Base-by-base conservation (phyloP, 805 yeast species). In the Candida hispaniensis region DNA sequence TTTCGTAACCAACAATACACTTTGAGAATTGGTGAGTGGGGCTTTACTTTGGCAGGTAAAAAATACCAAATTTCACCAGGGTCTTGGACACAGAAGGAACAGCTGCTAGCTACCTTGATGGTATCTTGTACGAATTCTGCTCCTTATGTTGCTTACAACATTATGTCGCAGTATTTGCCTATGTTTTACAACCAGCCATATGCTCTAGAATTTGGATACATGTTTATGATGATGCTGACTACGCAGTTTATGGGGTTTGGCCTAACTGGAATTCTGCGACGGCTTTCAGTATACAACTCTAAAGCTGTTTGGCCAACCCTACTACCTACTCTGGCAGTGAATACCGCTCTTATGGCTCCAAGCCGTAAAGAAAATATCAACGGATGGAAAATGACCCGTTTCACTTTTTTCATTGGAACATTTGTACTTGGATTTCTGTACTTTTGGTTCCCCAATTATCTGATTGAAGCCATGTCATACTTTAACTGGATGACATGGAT, bases 401-500 rank as follows among this genome's bases (percentile, higher is more conserved):
- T 63, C 45, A 56, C 52, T 36, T 67, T 72, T 44, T 75, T 75
- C 54, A 41, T 60, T 18, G 34, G 58, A 20, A 61, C 60, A 2
- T 60, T 70, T 34, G 32, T 46, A 10, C 51, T 55, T n/a, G 51
- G 64, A 14, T 73, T 74, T 45, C 42, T 64, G 3, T 76, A 75
- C 67, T 71, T 71, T 47, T 75, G 78, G 73, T 55, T 78, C 44
- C 82, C 83, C 3, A 78, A 75, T 38, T 75, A 61, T 47, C 58
- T 79, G 14, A 75, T 75, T 56, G 58, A 61, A 10, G 81, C 73
- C 2, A 61, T 78, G 39, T 63, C 74, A 1, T 67, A 68, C 46
- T 77, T 79, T 54, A 68, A 63, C 45, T 73, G 79, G 79, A 60
- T 69, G 45, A 61, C 69, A 3, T 73, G 78, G 77, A 71, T 71